Conservation (phyloP, 805 yeast species). For the Teunomyces atbi region DNA sequence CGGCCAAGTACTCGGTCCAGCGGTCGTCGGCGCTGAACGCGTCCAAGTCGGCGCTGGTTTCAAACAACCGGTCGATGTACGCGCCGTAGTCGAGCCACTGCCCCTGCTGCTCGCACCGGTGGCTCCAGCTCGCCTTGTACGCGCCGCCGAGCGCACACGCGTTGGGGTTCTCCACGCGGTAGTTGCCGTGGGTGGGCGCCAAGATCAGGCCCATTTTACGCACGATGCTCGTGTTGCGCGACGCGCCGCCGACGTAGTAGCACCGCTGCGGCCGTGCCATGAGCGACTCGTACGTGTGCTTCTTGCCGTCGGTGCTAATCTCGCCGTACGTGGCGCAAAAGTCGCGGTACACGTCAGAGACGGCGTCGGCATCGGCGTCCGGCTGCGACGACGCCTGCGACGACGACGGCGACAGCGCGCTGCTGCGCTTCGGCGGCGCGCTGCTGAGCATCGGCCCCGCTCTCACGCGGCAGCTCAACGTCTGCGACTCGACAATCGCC, state of each 20-base stretch:
- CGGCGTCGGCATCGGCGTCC: no score
- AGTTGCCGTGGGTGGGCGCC: constrained; percentile 66
- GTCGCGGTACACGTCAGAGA: constrained; percentile 20
- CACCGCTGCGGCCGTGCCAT: constrained; percentile 63
- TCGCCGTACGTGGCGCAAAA: constrained; percentile 37
- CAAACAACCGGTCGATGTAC: constrained; percentile 36
- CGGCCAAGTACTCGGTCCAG: constrained; percentile 52
- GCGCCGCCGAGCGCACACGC: constrained; percentile 95
- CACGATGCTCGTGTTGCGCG: constrained; percentile 68
- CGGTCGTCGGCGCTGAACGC: constrained; percentile 34
- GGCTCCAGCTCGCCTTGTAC: constrained; percentile 78
- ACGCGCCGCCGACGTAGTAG: constrained; percentile 86
- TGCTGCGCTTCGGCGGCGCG: no score
- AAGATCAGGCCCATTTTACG: constrained; percentile 66
- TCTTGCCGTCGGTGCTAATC: constrained; percentile 48
- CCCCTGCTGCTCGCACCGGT: constrained; percentile 27
- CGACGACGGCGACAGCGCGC: no score
- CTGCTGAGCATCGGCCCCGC: constrained; percentile 70
- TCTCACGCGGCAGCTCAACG: constrained; percentile 77
- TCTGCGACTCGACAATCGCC: constrained; percentile 83
- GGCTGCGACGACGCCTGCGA: no score
- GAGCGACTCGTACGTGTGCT: constrained; percentile 43
- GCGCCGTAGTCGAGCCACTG: constrained; percentile 45
- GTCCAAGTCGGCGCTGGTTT: constrained; percentile 50
- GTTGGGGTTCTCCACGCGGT: constrained; percentile 71